phyloP scores from a whole-genome alignment of 192 early-diverging fungal genomes.

The Entomortierella lignicola region DNA sequence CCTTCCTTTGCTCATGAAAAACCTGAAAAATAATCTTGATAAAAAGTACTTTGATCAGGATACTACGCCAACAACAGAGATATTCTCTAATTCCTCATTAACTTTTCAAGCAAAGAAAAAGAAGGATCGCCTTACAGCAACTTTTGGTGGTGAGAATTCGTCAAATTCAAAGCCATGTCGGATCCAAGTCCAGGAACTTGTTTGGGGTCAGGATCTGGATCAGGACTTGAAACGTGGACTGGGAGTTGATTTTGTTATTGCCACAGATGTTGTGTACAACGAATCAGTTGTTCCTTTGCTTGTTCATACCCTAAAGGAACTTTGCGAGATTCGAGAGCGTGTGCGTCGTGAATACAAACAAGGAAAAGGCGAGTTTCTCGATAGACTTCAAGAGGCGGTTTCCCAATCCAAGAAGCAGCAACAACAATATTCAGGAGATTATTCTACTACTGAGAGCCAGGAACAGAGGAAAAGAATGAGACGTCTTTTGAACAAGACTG shows the following conservation, averaged over 20 bases:
- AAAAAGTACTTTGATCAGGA: constrained; percentile 47
- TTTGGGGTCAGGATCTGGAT: constrained; percentile 56
- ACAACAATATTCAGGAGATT: no score
- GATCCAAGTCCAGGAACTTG: constrained; percentile 51
- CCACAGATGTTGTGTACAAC: constrained; percentile 60
- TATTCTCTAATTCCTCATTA: background rate
- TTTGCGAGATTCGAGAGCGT: constrained; percentile 31
- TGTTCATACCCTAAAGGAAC: constrained; percentile 40
- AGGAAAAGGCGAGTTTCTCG: constrained; percentile 20
- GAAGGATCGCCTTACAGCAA: constrained; percentile 8
- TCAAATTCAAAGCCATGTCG: constrained; percentile 18
- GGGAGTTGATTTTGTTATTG: constrained; percentile 49
- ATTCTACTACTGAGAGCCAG: background rate
- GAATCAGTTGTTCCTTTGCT: constrained; percentile 53
- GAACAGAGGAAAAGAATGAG: constrained; percentile 7
- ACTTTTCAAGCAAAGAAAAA: background rate
- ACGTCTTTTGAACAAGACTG: constrained; percentile 21
- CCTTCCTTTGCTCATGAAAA: constrained; percentile 56
- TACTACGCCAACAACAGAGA: no score
- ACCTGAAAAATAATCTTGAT: constrained; percentile 55
- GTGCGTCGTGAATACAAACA: constrained; percentile 6
- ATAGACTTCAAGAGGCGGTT: background rate
- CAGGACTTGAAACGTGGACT: constrained; percentile 34
- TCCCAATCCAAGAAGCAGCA: no score
- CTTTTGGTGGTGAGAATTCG: no score